phyloP scores from a whole-genome alignment of 176 grass and related monocot genomes.

The bread wheat (Triticum aestivum) region IWGSC_CS_RefSeq_v2.1 NC_057812.1:476867758-476868257 shows the following conservation, averaged over 20 bases:
- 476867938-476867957: not conserved
- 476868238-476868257: not conserved
- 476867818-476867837: constrained; percentile 18
- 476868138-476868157: not conserved
- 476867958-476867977: not conserved
- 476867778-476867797: constrained; percentile 9
- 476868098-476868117: not conserved
- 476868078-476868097: not conserved
- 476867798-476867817: not conserved
- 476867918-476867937: not conserved
- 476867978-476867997: not conserved
- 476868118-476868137: too few relatives aligned
- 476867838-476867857: not conserved
- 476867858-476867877: not conserved
- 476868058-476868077: not conserved
- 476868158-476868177: constrained; percentile 24
- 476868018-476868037: not conserved
- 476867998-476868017: constrained; percentile 9
- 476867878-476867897: constrained; percentile 10
- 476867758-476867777: constrained; percentile 16
- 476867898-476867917: constrained; percentile 12
- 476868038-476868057: constrained; percentile 21
- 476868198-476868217: constrained; percentile 60
- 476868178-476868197: constrained; percentile 53
- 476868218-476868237: constrained; percentile 65